Percentiles rank a stretch among this genome's conserved stretches.
These are phyloP conservation scores for Iris macrosiphon DNA, from an alignment of 106 monocot species.

Conservation along the genomic window DNA sequence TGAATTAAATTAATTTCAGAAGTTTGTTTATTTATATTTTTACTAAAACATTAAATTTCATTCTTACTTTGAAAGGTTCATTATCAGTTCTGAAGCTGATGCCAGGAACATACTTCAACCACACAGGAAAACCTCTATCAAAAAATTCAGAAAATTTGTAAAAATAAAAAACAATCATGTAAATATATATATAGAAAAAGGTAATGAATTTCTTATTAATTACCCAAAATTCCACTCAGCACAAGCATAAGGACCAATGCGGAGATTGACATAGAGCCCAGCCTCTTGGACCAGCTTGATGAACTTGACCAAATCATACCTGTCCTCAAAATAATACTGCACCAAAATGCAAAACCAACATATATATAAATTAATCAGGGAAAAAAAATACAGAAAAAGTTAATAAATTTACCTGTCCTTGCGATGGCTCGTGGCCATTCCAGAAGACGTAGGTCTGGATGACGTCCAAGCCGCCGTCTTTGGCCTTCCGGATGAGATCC, in stretches of 20 bases:
- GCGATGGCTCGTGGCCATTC: constrained; percentile 51
- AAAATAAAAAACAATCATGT: too few species aligned
- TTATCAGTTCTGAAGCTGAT: constrained; percentile 30
- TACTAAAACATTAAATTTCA: too few species aligned
- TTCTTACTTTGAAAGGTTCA: constrained; percentile 23
- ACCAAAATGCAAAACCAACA: neutral
- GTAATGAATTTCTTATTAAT: too few species aligned
- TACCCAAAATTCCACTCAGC: constrained; percentile 52
- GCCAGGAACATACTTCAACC: constrained; percentile 36
- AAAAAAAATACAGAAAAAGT: neutral
- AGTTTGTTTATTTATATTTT: neutral
- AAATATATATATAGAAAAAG: too few species aligned
- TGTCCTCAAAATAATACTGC: constrained; percentile 38
- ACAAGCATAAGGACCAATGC: constrained; percentile 40
- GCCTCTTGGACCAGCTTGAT: constrained; percentile 26
- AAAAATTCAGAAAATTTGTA: neutral
- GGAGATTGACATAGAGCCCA: constrained; percentile 27
- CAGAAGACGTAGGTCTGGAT: constrained; percentile 76
- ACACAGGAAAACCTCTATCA: constrained; percentile 37
- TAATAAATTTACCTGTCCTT: constrained; percentile 16
- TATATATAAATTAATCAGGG: neutral
- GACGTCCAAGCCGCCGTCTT: constrained; percentile 61
- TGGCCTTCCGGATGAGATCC: constrained; percentile 49
- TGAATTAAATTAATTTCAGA: neutral
- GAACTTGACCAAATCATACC: constrained; percentile 36